phyloP scores from a whole-genome alignment of 2,329 filamentous ascomycete species.

The Fusarium papillatum region DNA sequence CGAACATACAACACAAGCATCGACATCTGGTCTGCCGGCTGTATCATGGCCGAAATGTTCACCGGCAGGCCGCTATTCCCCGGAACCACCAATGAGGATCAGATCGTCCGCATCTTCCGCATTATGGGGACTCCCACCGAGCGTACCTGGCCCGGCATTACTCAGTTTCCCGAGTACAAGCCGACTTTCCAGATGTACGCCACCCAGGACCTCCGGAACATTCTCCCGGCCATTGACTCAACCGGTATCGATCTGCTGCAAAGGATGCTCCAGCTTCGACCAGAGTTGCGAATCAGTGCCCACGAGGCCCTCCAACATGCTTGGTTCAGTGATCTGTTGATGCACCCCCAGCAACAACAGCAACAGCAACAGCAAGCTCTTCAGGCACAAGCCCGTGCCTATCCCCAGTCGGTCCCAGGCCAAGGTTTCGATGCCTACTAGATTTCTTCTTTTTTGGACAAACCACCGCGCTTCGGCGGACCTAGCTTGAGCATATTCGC shows the following conservation, averaged over 20 bases:
- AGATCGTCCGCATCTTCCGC: constrained; percentile 96
- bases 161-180: constrained; percentile 98
- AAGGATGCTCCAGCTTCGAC: constrained; percentile 92
- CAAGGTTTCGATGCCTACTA: constrained; percentile 55
- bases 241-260: constrained; percentile 89
- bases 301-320: constrained; percentile 89
- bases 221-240: constrained; percentile 91
- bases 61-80: constrained; percentile 96
- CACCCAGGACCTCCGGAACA: constrained; percentile 88
- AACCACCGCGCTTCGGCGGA: background rate
- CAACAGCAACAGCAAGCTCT: constrained; percentile 53
- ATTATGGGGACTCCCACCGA: constrained; percentile 99
- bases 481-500: background rate
- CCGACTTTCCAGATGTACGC: constrained; percentile 94
- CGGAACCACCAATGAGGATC: constrained; percentile 98
- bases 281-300: constrained; percentile 92
- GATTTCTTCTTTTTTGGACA: background rate
- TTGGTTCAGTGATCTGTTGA: constrained; percentile 87
- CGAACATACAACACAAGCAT: constrained; percentile 99
- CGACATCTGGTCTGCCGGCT: constrained; percentile 98
- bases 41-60: constrained; percentile 99
- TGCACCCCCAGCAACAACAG: constrained; percentile 65
- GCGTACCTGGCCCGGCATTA: constrained; percentile 95
- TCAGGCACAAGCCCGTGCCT: constrained; percentile 57
- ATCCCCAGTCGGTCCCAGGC: constrained; percentile 55